Evolutionary conservation across 1,284 basidiomycete species (phyloP), one percentile per base, ranked within the genome.

Genomic region (Nidula niveotomentosa): DNA sequence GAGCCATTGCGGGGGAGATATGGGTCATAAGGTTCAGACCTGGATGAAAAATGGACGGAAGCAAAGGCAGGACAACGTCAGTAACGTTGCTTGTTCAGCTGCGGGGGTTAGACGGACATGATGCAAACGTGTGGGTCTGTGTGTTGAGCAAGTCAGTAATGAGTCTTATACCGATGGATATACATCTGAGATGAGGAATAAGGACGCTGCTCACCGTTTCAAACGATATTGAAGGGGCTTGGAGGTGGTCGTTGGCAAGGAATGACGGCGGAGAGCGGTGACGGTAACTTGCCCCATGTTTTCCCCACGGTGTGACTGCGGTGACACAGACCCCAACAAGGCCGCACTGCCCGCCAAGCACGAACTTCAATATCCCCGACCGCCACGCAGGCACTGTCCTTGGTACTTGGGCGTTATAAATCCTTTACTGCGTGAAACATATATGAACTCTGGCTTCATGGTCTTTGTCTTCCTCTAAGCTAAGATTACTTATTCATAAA

Each of bases 11-110:
- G 87, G 62, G 94, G 93, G 62, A 97, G 83, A 77, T 97, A 97
- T 63, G 94, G 94, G 82, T 97, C 94, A 75, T 96, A 96, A 69
- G 94, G 94, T 78, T 96, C 92, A 72, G 90, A 90, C 89, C 90
- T 91, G 53, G 49, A 41, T 41, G 39, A 41, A 41, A 17, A 17
- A 12, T 13, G 2, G 39, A 41, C 12, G 39, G 39, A 41, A 12
- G 8, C 36, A 17, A 8, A 37, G 12, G 48, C 41, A 43, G 52
- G 37, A 51, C 49, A 47, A 44, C 41, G 46, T 53, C 48, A 58
- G 53, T 50, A 57, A 45, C 18, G 18, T 37, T 41, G 10, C 39
- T 37, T 30, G 50, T n/a, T 15, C 37, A n/a, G 12, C 30, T 17
- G 47, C 51, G 35, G 51, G n/a, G 13, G n/a, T 15, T 47, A 39